Percentiles rank a stretch among this genome's conserved stretches.
These are phyloP conservation scores for Pseudogymnoascus sp. DNA, from an alignment of 2,329 filamentous ascomycete species.

Conservation along the genomic window DNA sequence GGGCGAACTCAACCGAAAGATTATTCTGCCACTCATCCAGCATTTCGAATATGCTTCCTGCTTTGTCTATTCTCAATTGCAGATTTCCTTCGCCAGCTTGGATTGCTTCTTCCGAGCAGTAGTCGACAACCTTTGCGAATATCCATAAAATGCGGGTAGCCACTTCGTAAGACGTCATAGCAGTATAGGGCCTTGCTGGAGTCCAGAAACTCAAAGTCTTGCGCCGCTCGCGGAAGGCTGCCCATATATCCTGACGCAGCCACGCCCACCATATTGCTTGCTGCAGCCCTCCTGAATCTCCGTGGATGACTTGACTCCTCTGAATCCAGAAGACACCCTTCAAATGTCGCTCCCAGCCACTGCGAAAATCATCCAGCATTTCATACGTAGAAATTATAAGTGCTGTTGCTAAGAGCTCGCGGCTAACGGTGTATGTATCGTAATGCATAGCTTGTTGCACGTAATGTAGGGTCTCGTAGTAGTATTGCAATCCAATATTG, in stretches of 20 bases:
- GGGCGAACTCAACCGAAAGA: slow-evolving; percentile 29
- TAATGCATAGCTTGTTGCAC: slow-evolving; percentile 51
- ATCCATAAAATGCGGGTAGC: slow-evolving; percentile 45
- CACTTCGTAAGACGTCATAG: slow-evolving; percentile 44
- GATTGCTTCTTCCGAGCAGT: slow-evolving; percentile 43
- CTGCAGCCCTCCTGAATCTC: slow-evolving; percentile 46
- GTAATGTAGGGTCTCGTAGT: slow-evolving; percentile 54
- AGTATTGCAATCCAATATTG: slow-evolving; percentile 42
- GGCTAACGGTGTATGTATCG: slow-evolving; percentile 46
- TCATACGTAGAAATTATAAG: slow-evolving; percentile 55
- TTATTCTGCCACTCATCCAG: slow-evolving; percentile 39
- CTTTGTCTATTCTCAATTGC: slow-evolving; percentile 35
- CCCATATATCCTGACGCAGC: slow-evolving; percentile 58
- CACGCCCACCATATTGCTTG: slow-evolving; percentile 58
- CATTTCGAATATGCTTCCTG: slow-evolving; percentile 37
- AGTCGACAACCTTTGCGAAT: slow-evolving; percentile 48
- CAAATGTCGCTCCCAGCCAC: slow-evolving; percentile 51
- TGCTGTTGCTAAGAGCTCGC: slow-evolving; percentile 49
- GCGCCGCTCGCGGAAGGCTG: slow-evolving; percentile 49
- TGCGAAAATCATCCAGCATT: slow-evolving; percentile 51
- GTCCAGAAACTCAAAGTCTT: slow-evolving; percentile 50
- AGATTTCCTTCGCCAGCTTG: slow-evolving; percentile 34
- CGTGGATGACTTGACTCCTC: slow-evolving; percentile 51
- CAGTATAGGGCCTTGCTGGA: slow-evolving; percentile 39
- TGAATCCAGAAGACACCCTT: slow-evolving; percentile 60